phyloP scores from a whole-genome alignment of 2,329 filamentous ascomycete genomes.

The Myriosclerotinia curreyana region DNA sequence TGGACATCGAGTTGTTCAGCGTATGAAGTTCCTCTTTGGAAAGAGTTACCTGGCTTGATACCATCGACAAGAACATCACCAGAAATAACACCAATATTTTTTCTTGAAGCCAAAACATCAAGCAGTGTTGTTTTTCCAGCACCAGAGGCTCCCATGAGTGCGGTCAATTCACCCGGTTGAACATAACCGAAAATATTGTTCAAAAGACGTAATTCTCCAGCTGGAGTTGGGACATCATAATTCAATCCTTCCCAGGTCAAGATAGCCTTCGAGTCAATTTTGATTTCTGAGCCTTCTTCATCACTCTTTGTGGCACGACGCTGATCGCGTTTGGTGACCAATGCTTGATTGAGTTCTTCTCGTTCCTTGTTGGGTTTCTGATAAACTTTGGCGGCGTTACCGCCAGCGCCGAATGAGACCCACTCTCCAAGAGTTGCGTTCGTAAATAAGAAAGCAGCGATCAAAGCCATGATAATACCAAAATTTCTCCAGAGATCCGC shows the following conservation, averaged over 20 bases:
- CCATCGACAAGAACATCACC: slow-evolving; percentile 64
- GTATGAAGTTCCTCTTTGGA: slow-evolving; percentile 63
- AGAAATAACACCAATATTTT: slow-evolving; percentile 61
- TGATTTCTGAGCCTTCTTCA: slow-evolving; percentile 47
- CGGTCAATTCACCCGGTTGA: slow-evolving; percentile 58
- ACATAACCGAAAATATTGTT: slow-evolving; percentile 61
- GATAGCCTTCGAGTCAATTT: slow-evolving; percentile 60
- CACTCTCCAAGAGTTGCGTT: slow-evolving; percentile 79
- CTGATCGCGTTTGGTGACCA: slow-evolving; percentile 57
- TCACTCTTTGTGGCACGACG: slow-evolving; percentile 49
- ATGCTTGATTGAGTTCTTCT: slow-evolving; percentile 60
- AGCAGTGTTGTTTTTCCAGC: slow-evolving; percentile 66
- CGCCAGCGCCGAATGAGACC: slow-evolving; percentile 73
- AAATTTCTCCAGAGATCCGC: slow-evolving; percentile 58
- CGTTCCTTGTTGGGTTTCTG: slow-evolving; percentile 66
- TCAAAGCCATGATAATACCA: slow-evolving; percentile 67
- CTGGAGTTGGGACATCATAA: slow-evolving; percentile 62
- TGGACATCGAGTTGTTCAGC: slow-evolving; percentile 66
- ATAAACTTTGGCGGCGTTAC: slow-evolving; percentile 77
- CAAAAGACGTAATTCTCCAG: slow-evolving; percentile 48
- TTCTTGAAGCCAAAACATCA: slow-evolving; percentile 60
- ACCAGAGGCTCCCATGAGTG: slow-evolving; percentile 60
- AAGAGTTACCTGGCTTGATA: slow-evolving; percentile 53
- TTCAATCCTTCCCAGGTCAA: slow-evolving; percentile 84
- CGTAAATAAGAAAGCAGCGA: slow-evolving; percentile 69